Evolutionary conservation across 1,284 basidiomycete genomes (phyloP), one percentile per base, ranked within the genome.

Genomic region (Cryptococcus sp.): DNA sequence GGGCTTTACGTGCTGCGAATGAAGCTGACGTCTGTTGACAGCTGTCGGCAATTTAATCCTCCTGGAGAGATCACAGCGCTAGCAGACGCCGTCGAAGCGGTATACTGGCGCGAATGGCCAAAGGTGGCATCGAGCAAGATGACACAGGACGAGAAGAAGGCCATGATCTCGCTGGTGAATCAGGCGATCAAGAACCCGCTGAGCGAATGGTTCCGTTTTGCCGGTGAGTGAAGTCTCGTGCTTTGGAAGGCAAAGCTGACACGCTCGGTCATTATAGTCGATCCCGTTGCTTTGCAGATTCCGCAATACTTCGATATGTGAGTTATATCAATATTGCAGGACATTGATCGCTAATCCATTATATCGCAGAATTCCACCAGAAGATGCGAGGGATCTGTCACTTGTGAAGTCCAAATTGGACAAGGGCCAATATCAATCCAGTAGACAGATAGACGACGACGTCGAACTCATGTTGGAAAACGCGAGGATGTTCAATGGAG

Each of bases 71-170:
- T 73, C 23, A 93, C 92, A 0, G 87, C 86, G 49, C 80, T 82
- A 65, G 91, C 90, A 1, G 87, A 89, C 54, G 78, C 80, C 4
- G 83, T 93, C 27, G 89, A 97, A 75, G 84, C 83, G 54, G 82
- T 79, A 6, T 93, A 87, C 80, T 89, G 87, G 80, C 88, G 86
- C 70, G 93, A 98, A 75, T 99, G 95, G 93, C 77, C 84, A 38
- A 91, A 90, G 74, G 83, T 82, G 0, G 83, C 83, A 69, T 88
- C 90, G 67, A 86, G 82, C 67, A 90, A 87, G 72, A 82, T 98
- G 48, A 83, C 87, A 0, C 87, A 85, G 75, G 81, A 84, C 50
- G 93, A 96, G 77, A 94, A 93, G 79, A 86, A 91, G 51, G 85
- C 87, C 48, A 78, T 98, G 57, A 85, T 87, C 66, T 83, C 84